Evolutionary conservation across 1,284 basidiomycete genomes (phyloP).

Genomic region (Tilletiaria anomala): DNA sequence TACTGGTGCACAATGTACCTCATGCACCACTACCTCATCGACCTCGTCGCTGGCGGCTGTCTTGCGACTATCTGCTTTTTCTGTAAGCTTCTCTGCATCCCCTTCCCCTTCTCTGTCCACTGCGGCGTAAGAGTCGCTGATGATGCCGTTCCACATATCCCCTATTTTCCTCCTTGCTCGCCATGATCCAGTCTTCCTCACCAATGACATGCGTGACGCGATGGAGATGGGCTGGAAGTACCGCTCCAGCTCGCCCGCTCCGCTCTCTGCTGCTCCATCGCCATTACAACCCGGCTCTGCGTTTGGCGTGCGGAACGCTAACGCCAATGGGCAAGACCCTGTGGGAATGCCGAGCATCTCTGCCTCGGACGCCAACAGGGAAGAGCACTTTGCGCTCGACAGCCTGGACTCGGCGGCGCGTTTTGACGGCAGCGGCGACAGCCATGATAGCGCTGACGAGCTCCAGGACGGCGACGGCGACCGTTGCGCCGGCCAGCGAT

Average conservation of each 20-base stretch:
- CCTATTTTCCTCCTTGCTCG: neutral
- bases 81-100: constrained; percentile 7
- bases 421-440: neutral
- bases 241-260: constrained; percentile 14
- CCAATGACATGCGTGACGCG: constrained; percentile 23
- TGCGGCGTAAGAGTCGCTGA: neutral
- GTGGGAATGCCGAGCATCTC: neutral
- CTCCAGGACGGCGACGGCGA: neutral
- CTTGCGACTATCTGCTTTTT: constrained; percentile 79
- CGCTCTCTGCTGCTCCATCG: constrained; percentile 12
- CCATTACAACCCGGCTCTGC: constrained; percentile 13
- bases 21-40: constrained; percentile 70
- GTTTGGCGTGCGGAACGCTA: constrained; percentile 7
- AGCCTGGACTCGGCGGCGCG: neutral
- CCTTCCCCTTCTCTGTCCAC: neutral
- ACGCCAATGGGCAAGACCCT: neutral
- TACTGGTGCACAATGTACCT: constrained; percentile 88
- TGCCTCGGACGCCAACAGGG: neutral
- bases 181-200: constrained; percentile 26
- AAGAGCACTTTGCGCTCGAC: neutral
- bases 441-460: neutral
- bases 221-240: constrained; percentile 26
- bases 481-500: neutral
- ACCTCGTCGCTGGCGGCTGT: constrained; percentile 84
- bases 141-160: neutral